Evolutionary conservation across 1,284 basidiomycete species (phyloP), one percentile per base, ranked within the genome.

Genomic region (Cryptococcus neoformans): DNA sequence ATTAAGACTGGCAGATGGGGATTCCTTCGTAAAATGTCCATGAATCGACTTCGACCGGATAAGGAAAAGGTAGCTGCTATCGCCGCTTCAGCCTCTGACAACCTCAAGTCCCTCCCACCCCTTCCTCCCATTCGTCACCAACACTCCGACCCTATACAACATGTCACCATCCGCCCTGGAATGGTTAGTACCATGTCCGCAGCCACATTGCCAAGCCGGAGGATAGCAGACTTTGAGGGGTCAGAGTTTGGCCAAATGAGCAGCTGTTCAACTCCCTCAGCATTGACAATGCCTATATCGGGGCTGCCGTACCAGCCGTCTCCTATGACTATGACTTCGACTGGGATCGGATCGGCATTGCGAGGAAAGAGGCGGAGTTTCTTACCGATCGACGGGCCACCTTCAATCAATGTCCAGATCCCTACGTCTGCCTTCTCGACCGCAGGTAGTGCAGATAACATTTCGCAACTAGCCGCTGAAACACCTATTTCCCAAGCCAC

Each of bases 21-120:
- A 3, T 94, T 96, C 79, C 80, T 96, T 59, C 91, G 92, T 79
- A 96, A 96, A 80, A 93, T 96, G 89, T 93, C 90, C 9, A 92
- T 93, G 89, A 87, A 90, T 21, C 89, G 88, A 75, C 87, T 79
- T 37, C 62, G 61, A 48, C 50, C 62, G 10, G 67, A 70, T 3
- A 64, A 66, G 58, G 63, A 58, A 34, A 61, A 60, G 39, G 41
- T 44, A 8, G 59, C 63, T 7, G 58, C 63, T 35, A 51, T 75
- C 2, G 54, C 60, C 2, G 65, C 66, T 7, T 70, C 69, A 12
- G 73, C 71, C 6, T 64, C 67, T 11, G 65, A 64, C 50, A 74
- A 73, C 49, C 42, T 72, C 16, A 58, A 62, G 38, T 57, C 60
- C 5, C 65, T 75, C 65, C 57, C 57, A 5, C 48, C 57, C 16